phyloP scores from a whole-genome alignment of 352 stramenopile genomes.

The Globisporangium cylindrosporum region DNA sequence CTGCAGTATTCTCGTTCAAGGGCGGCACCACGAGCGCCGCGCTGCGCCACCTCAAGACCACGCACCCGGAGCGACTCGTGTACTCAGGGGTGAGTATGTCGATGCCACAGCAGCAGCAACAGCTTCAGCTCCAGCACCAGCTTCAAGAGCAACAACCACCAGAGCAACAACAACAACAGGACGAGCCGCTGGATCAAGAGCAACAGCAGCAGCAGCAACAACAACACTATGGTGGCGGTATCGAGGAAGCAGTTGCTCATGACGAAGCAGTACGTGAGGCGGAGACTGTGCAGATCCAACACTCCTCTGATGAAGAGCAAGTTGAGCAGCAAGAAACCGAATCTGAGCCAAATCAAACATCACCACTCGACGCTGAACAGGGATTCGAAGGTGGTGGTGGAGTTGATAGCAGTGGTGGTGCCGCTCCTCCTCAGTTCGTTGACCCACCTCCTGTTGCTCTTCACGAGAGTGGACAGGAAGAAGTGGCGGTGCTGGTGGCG shows the following conservation, averaged over 20 bases:
- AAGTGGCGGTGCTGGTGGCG: not conserved
- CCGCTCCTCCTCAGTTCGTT: not conserved
- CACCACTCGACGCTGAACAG: not conserved
- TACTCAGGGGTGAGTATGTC: not conserved
- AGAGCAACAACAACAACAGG: slow-evolving; percentile 1
- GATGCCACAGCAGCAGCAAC: not conserved
- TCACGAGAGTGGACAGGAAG: not conserved
- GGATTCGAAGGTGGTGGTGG: not conserved
- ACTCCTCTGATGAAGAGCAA: not conserved
- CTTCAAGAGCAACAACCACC: slow-evolving; percentile 1
- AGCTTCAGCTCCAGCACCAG: slow-evolving; percentile 2
- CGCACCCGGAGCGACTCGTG: slow-evolving; percentile 26
- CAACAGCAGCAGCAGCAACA: slow-evolving; percentile 3
- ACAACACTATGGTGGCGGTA: not conserved
- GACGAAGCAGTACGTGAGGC: not conserved
- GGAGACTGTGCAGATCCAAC: not conserved
- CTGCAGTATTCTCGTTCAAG: slow-evolving; percentile 48
- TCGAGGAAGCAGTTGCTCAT: not conserved
- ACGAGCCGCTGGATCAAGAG: not conserved
- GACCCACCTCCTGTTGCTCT: not conserved
- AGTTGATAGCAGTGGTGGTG: not conserved
- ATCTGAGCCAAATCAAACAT: not conserved
- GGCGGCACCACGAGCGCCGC: slow-evolving; percentile 48
- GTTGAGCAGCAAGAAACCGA: not conserved
- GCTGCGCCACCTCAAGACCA: slow-evolving; percentile 45